Conservation (phyloP, 2,329 filamentous ascomycete species). For the Paramyrothecium sp. region DNA sequence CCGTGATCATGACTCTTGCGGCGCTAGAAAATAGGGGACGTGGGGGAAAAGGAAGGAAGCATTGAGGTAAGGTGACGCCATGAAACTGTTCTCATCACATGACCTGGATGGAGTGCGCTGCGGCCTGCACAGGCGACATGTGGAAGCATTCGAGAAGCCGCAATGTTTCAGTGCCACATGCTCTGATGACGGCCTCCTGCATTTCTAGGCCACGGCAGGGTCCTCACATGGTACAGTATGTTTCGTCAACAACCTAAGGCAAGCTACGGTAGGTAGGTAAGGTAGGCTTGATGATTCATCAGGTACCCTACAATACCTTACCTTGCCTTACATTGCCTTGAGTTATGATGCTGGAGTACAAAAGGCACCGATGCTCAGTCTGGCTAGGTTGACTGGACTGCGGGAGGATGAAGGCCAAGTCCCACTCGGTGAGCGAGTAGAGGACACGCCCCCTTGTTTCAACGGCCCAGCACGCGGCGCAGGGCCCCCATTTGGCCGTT, state of each 20-base stretch:
- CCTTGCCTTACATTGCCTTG: no score
- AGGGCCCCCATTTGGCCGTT: not conserved
- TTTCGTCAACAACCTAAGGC: not conserved
- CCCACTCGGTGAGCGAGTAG: not conserved
- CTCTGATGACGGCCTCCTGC: not conserved
- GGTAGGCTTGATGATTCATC: no score
- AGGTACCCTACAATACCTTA: no score
- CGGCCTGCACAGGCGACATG: not conserved
- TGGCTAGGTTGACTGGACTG: no score
- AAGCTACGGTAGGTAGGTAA: no score
- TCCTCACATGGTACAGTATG: not conserved
- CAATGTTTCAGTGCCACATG: not conserved
- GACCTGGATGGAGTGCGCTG: not conserved
- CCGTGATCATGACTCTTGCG: not conserved
- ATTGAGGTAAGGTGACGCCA: not conserved
- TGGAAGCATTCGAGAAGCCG: not conserved
- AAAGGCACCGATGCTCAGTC: no score
- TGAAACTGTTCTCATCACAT: not conserved
- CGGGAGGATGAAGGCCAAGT: no score
- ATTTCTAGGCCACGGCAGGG: not conserved
- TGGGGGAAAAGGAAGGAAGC: no score
- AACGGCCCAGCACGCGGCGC: not conserved
- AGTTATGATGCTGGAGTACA: no score
- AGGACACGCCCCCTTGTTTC: not conserved
- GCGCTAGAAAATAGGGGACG: not conserved